Conservation (phyloP, 2,329 filamentous ascomycete genomes). For the Aotearoamyces nothofagi region DNA sequence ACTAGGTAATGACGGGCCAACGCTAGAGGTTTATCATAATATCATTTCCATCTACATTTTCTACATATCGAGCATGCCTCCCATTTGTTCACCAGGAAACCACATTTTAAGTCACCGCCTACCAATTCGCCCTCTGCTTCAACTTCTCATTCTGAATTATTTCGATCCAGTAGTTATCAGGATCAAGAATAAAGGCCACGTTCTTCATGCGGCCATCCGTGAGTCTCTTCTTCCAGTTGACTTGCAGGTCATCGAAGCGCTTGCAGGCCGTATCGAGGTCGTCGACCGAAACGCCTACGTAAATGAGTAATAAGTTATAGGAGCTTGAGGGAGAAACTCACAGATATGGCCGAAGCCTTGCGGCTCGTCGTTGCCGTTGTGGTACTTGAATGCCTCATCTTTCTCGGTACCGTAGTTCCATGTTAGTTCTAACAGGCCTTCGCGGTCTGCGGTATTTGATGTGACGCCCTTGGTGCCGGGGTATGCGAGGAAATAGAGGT, state of each 20-base stretch:
- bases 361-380: conserved; percentile 76
- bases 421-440: conserved; percentile 78
- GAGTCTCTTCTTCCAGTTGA: conserved; percentile 84
- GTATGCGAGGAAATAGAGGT: conserved; percentile 84
- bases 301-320: neutral
- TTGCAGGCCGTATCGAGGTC: conserved; percentile 69
- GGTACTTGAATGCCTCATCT: conserved; percentile 66
- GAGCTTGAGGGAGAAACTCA: neutral
- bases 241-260: conserved; percentile 64
- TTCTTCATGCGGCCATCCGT: conserved; percentile 87
- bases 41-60: neutral
- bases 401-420: conserved; percentile 75
- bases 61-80: too few species aligned
- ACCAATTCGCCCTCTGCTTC: conserved; percentile 18
- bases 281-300: conserved; percentile 55
- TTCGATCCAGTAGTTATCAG: conserved; percentile 71
- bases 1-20: too few species aligned
- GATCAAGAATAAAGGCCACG: conserved; percentile 77
- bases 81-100: neutral
- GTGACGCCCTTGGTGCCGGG: conserved; percentile 33
- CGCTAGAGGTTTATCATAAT: too few species aligned
- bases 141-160: conserved; percentile 62
- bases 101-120: neutral
- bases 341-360: conserved; percentile 84
- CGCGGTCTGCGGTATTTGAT: conserved; percentile 44